Percentiles rank a stretch among this genome's conserved stretches.
phyloP scores from a whole-genome alignment of 2,329 filamentous ascomycete species.

The Hymenotorrendiella dingleyae region DNA sequence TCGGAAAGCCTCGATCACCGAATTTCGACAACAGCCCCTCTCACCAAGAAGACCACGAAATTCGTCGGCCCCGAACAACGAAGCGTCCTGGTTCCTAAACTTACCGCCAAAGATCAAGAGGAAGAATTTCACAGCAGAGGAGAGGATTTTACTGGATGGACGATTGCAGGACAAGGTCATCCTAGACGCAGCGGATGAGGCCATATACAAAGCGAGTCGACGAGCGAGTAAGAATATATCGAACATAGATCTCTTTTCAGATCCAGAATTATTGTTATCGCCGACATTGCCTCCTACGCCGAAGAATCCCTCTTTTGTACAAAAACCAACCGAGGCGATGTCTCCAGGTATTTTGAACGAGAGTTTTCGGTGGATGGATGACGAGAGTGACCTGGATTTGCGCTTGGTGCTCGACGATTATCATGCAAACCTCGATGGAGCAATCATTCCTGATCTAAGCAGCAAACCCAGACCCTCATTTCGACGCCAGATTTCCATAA shows the following conservation, averaged over 20 bases:
- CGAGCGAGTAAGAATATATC: constrained; percentile 34
- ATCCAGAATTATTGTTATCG: neutral
- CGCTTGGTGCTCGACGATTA: constrained; percentile 65
- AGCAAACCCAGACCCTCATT: constrained; percentile 54
- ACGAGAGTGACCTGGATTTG: constrained; percentile 64
- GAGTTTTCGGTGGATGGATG: constrained; percentile 68
- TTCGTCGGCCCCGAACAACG: constrained; percentile 41
- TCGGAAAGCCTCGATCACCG: constrained; percentile 20
- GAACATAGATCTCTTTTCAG: constrained; percentile 3
- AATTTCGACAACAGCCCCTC: constrained; percentile 23
- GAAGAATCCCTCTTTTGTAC: constrained; percentile 12
- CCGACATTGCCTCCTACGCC: neutral
- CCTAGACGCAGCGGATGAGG: constrained; percentile 53
- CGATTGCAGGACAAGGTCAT: constrained; percentile 46
- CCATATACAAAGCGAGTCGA: constrained; percentile 43
- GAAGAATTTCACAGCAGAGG: constrained; percentile 64
- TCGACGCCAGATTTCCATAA: constrained; percentile 66
- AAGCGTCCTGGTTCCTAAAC: constrained; percentile 62
- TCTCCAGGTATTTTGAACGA: constrained; percentile 46
- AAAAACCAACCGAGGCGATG: constrained; percentile 13
- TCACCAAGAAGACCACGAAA: constrained; percentile 24
- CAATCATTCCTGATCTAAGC: constrained; percentile 39
- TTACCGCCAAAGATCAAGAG: constrained; percentile 69
- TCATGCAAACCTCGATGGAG: constrained; percentile 54
- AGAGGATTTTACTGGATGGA: constrained; percentile 56